Percentiles rank a stretch among this genome's conserved stretches.
These are phyloP conservation scores for Pyricularia grisea DNA, from an alignment of 2,329 filamentous ascomycete species.

Conservation along the genomic window DNA sequence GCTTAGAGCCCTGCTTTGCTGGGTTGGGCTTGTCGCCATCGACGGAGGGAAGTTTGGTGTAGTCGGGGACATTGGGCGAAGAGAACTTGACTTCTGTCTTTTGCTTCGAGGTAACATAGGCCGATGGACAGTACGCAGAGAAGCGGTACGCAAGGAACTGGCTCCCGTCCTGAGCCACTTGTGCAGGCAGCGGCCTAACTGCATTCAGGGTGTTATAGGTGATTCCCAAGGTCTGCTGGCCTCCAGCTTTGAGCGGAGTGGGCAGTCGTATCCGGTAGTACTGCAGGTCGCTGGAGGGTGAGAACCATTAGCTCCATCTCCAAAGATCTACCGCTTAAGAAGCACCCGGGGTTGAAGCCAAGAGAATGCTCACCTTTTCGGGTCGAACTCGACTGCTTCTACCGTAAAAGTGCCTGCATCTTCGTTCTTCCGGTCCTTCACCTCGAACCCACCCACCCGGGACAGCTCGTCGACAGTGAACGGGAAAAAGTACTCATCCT, in stretches of 20 bases:
- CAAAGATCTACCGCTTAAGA: neutral
- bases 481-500: constrained; percentile 85
- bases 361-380: constrained; percentile 39
- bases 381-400: constrained; percentile 56
- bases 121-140: constrained; percentile 74
- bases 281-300: constrained; percentile 50
- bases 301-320: constrained; percentile 7
- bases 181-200: constrained; percentile 70
- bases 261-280: constrained; percentile 82
- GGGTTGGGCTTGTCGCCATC: constrained; percentile 55
- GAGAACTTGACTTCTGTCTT: constrained; percentile 95
- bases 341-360: neutral
- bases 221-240: constrained; percentile 79
- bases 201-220: constrained; percentile 73
- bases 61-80: constrained; percentile 70
- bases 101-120: constrained; percentile 81
- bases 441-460: constrained; percentile 77
- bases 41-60: constrained; percentile 61
- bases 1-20: constrained; percentile 73
- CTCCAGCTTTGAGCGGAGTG: constrained; percentile 62
- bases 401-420: constrained; percentile 58
- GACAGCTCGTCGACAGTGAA: constrained; percentile 70
- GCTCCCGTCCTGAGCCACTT: constrained; percentile 73
- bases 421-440: constrained; percentile 80
- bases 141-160: constrained; percentile 84